Percentiles rank a stretch among this genome's conserved stretches.
Conservation (phyloP, 2,329 filamentous ascomycete genomes). For the Aspergillus ochraceoroseus region DNA sequence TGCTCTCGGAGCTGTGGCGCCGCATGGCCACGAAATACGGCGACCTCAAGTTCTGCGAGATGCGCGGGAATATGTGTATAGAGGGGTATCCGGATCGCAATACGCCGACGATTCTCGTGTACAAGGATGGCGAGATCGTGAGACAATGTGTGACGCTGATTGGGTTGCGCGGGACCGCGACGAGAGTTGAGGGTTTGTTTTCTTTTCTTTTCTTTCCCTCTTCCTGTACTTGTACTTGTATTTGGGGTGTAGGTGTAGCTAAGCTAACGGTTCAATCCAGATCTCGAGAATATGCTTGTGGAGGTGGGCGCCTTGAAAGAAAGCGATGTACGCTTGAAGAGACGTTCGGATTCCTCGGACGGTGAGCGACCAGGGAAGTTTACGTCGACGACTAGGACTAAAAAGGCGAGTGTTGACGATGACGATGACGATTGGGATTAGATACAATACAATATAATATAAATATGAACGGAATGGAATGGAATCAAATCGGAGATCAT, state of each 20-base stretch:
- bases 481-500: too few relatives aligned
- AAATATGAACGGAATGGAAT: too few relatives aligned
- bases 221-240: conserved; percentile 2
- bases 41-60: conserved; percentile 97
- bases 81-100: conserved; percentile 94
- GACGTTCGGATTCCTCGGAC: conserved; percentile 52
- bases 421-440: conserved; percentile 57
- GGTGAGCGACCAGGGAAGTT: conserved; percentile 52
- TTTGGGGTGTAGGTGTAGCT: not conserved
- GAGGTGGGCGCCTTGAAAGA: conserved; percentile 74
- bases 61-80: conserved; percentile 84
- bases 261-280: too few relatives aligned
- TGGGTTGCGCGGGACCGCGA: conserved; percentile 68
- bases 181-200: conserved; percentile 54
- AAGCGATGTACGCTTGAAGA: conserved; percentile 70
- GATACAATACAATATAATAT: conserved; percentile 13
- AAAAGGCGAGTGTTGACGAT: conserved; percentile 38
- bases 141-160: conserved; percentile 86
- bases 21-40: conserved; percentile 79
- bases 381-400: conserved; percentile 50
- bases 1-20: conserved; percentile 80
- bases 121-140: conserved; percentile 86
- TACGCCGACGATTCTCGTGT: conserved; percentile 88
- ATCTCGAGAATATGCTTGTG: conserved; percentile 76
- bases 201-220: not conserved